Conservation (phyloP, 2,329 filamentous ascomycete genomes). For the Boeremia lycopersici region DNA sequence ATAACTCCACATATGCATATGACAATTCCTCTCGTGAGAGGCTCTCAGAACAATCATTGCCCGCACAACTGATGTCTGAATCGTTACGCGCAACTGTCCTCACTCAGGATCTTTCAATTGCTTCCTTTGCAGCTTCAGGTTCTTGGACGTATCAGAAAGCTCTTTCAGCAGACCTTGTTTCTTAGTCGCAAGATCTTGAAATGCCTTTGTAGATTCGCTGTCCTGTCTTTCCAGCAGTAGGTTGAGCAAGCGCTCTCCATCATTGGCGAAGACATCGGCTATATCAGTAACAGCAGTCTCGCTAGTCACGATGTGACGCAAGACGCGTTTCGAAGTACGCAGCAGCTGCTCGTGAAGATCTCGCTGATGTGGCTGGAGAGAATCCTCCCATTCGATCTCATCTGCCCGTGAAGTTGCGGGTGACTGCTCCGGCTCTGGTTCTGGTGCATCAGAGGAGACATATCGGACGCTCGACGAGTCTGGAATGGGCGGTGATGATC, state of each 20-base stretch:
- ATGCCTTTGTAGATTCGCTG: constrained; percentile 40
- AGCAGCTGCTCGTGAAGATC: constrained; percentile 48
- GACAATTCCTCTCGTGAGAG: background rate
- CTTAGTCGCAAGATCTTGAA: constrained; percentile 29
- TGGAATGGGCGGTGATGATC: constrained; percentile 31
- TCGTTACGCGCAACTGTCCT: background rate
- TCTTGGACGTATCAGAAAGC: constrained; percentile 17
- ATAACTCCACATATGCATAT: background rate
- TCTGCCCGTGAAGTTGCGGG: constrained; percentile 33
- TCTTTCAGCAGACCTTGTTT: constrained; percentile 28
- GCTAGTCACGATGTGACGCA: constrained; percentile 54
- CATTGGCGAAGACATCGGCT: constrained; percentile 51
- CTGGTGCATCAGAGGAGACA: constrained; percentile 32
- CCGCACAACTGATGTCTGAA: background rate
- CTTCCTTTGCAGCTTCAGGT: constrained; percentile 17
- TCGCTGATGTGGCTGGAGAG: constrained; percentile 48
- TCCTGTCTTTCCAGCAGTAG: constrained; percentile 50
- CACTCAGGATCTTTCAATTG: background rate
- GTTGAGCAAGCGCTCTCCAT: constrained; percentile 52
- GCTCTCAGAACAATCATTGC: background rate
- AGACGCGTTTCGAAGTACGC: constrained; percentile 51
- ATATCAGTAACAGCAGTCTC: constrained; percentile 54
- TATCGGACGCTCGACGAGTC: constrained; percentile 34
- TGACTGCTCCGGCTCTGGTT: constrained; percentile 23
- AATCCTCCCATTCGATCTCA: constrained; percentile 48